Conservation (phyloP, 768 basidiomycete species). For the Panaeolus papilionaceus region DNA sequence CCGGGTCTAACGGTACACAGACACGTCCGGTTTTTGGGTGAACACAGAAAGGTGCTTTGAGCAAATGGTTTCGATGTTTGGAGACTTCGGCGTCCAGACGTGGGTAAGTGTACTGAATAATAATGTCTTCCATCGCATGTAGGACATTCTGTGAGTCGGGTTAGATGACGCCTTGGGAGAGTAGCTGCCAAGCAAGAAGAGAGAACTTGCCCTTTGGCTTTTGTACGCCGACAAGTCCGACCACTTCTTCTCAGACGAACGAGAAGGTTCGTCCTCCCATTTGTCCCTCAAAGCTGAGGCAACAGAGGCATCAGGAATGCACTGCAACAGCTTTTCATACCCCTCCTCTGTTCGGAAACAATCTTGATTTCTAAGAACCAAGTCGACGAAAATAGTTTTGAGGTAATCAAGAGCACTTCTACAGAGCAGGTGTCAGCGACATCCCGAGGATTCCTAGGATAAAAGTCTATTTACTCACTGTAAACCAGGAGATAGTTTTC, state of each 20-base stretch:
- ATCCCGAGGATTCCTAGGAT: constrained; percentile 7
- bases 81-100: constrained; percentile 97
- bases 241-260: constrained; percentile 79
- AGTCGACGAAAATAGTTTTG: constrained; percentile 58
- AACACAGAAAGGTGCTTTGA: constrained; percentile 97
- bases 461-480: constrained; percentile 49
- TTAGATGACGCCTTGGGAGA: constrained; percentile 18
- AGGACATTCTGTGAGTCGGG: constrained; percentile 37
- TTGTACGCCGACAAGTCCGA: constrained; percentile 56
- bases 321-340: constrained; percentile 74
- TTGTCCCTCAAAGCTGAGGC: constrained; percentile 54
- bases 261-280: constrained; percentile 62
- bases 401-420: constrained; percentile 59
- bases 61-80: constrained; percentile 95
- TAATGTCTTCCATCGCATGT: constrained; percentile 80
- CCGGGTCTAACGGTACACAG: constrained; percentile 91
- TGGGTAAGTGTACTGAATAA: constrained; percentile 95
- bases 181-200: constrained; percentile 17
- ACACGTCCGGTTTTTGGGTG: constrained; percentile 97
- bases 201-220: constrained; percentile 41
- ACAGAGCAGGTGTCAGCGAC: constrained; percentile 1
- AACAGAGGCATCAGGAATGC: constrained; percentile 70
- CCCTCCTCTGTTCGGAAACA: constrained; percentile 76
- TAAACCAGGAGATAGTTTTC: constrained; percentile 75
- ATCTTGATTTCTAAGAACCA: constrained; percentile 86